Evolutionary conservation across 169 alveolate species (phyloP).

Genomic region (Cryptosporidium meleagridis): DNA sequence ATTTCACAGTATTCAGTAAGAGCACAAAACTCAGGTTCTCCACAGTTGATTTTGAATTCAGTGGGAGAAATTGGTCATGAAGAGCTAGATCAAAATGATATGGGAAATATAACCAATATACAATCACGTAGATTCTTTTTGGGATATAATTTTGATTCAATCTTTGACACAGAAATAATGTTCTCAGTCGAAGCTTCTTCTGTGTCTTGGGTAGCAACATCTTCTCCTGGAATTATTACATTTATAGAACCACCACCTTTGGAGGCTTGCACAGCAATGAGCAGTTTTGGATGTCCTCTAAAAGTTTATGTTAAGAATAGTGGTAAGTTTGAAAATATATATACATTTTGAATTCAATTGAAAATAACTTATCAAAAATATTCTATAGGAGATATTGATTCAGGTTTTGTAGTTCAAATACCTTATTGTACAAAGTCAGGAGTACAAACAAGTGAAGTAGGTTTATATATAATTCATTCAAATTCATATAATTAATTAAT

Average conservation of each 20-base stretch:
- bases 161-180: constrained; percentile 73
- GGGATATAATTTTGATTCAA: constrained; percentile 63
- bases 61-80: constrained; percentile 13
- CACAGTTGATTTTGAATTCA: constrained; percentile 39
- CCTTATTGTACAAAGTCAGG: constrained; percentile 61
- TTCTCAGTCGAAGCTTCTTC: constrained; percentile 74
- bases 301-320: constrained; percentile 58
- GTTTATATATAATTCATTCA: background rate
- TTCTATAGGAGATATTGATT: constrained; percentile 35
- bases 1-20: constrained; percentile 52
- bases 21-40: constrained; percentile 56
- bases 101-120: background rate
- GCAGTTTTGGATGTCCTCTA: constrained; percentile 56
- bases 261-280: constrained; percentile 68
- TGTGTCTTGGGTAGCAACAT: constrained; percentile 69
- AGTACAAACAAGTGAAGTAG: constrained; percentile 57
- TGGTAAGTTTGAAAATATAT: constrained; percentile 30
- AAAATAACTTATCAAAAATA: background rate
- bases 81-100: background rate
- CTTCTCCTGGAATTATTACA: constrained; percentile 73
- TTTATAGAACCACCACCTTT: constrained; percentile 71
- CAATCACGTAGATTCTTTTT: constrained; percentile 54
- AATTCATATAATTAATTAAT: background rate
- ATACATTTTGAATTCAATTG: background rate
- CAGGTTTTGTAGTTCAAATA: constrained; percentile 58